phyloP scores from a whole-genome alignment of 176 grass and related monocot genomes.

The Elymus sibiricus region DNA sequence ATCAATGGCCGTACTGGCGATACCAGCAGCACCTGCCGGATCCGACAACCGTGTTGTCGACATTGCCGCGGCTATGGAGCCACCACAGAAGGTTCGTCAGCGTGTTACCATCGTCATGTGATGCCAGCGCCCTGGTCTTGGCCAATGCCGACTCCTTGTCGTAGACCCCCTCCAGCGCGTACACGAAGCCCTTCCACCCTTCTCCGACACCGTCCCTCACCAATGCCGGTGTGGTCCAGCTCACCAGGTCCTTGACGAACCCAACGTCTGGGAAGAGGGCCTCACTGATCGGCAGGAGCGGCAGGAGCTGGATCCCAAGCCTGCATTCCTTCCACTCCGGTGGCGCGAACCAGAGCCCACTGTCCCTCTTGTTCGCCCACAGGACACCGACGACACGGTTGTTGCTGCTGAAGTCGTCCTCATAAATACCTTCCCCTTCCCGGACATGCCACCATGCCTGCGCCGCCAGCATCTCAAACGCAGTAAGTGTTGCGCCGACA shows the following conservation, averaged over 20 bases:
- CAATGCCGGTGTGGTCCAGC: constrained; percentile 63
- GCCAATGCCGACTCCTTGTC: constrained; percentile 51
- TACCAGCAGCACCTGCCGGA: constrained; percentile 63
- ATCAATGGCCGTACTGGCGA: constrained; percentile 81
- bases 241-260: constrained; percentile 69
- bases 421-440: constrained; percentile 54
- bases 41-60: neutral
- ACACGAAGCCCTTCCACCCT: constrained; percentile 95
- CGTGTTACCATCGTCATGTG: constrained; percentile 74
- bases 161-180: constrained; percentile 81
- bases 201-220: constrained; percentile 71
- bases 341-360: constrained; percentile 89
- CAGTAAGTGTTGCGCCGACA: constrained; percentile 55
- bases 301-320: constrained; percentile 77
- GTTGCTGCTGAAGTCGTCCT: constrained; percentile 64
- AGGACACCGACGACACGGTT: constrained; percentile 70
- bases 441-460: constrained; percentile 94
- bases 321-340: constrained; percentile 79
- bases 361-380: constrained; percentile 97
- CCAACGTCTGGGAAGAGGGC: constrained; percentile 57
- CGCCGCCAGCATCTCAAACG: constrained; percentile 71
- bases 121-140: constrained; percentile 52
- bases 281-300: constrained; percentile 70
- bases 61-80: constrained; percentile 67
- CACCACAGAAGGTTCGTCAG: constrained; percentile 89